These are phyloP conservation scores for Blastomyces silverae DNA, from an alignment of 2,329 filamentous ascomycete species.

Conservation along the genomic window DNA sequence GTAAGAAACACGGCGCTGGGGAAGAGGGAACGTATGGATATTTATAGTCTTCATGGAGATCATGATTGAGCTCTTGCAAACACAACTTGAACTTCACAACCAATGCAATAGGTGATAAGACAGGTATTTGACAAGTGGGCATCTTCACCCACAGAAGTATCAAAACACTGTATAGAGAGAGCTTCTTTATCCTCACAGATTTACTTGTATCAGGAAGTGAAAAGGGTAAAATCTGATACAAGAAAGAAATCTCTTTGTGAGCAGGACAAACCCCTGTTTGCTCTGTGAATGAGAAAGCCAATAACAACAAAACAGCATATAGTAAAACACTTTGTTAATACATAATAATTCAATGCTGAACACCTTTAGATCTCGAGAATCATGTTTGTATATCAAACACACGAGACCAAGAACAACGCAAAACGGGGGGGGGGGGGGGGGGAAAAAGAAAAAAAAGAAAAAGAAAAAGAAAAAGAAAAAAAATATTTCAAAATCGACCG, in stretches of 20 bases:
- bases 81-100: constrained; percentile 1
- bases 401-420: constrained; percentile 29
- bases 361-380: neutral
- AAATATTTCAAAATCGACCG: neutral
- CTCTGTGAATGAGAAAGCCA: constrained; percentile 10
- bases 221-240: constrained; percentile 9
- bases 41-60: constrained; percentile 2
- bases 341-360: constrained; percentile 1
- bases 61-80: neutral
- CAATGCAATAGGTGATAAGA: neutral
- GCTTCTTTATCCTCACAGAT: constrained; percentile 10
- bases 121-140: constrained; percentile 1
- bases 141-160: constrained; percentile 1
- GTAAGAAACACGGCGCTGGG: neutral
- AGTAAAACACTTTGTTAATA: constrained; percentile 12
- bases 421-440: too few relatives aligned
- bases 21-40: neutral
- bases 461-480: neutral
- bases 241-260: constrained; percentile 9
- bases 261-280: neutral
- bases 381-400: constrained; percentile 12
- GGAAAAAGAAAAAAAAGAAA: too few relatives aligned
- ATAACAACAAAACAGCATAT: constrained; percentile 15
- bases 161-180: neutral
- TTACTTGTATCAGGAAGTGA: constrained; percentile 5